Conservation (phyloP, 345 rosid genomes). For the Pugionium cornutum region DNA sequence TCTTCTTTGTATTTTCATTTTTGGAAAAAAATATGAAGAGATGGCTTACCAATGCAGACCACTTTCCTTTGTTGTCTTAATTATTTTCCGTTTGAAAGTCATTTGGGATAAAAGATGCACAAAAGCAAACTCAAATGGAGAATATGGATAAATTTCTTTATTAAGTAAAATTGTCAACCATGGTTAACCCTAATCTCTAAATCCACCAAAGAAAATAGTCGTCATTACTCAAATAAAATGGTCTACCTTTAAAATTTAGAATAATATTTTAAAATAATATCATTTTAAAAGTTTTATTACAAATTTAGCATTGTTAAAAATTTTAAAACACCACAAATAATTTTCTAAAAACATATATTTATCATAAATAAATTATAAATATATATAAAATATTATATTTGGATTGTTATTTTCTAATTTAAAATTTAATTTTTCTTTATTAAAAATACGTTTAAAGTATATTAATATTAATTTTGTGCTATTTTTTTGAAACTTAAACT, state of each 20-base stretch:
- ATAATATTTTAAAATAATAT: not conserved
- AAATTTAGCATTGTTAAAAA: too few species aligned
- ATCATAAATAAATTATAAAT: too few species aligned
- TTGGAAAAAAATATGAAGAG: not conserved
- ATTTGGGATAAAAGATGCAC: conserved; percentile 25
- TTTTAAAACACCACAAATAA: too few species aligned
- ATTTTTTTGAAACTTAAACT: too few species aligned
- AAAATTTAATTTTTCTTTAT: too few species aligned
- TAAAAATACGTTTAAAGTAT: too few species aligned
- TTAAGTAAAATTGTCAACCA: conserved; percentile 22
- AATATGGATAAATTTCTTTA: conserved; percentile 25
- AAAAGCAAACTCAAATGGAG: conserved; percentile 17
- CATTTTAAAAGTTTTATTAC: conserved; percentile 1
- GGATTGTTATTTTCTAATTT: too few species aligned
- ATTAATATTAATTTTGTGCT: too few species aligned
- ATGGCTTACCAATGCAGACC: conserved; percentile 18
- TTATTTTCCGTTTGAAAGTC: not conserved
- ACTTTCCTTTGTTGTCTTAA: not conserved
- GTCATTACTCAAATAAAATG: not conserved
- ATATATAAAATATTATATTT: too few species aligned
- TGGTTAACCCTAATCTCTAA: conserved; percentile 20
- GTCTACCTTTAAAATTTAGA: not conserved
- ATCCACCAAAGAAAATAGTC: conserved; percentile 9
- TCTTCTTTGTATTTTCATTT: conserved; percentile 10
- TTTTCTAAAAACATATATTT: too few species aligned